Evolutionary conservation across 2,329 filamentous ascomycete species (phyloP), one percentile per base, ranked within the genome.

Genomic region (Alternaria sp.): DNA sequence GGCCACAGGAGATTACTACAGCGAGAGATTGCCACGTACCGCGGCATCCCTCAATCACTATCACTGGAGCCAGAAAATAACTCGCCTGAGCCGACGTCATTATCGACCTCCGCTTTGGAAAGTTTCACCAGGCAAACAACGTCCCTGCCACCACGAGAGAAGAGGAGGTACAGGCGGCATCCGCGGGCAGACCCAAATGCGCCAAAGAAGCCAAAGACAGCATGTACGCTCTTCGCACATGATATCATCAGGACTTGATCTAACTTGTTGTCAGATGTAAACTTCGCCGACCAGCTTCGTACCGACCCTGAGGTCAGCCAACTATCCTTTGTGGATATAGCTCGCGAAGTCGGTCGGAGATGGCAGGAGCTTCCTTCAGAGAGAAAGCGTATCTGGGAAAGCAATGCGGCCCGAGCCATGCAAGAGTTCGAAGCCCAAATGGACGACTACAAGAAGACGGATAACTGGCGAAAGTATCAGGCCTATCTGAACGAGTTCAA

Each of bases 151-250:
- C 66, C 69, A 15, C 62, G 75, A 57, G 77, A 78, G 62, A 79
- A 81, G 70, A 69, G 79, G 54, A 69, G 75, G 54, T 81, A 81
- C 65, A 68, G 79, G 23, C 73, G 79, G 13, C 79, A 80, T 60
- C 79, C 79, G 9, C 69, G 74, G 7, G 70, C 78, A 11, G 79
- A 81, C 56, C 54, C 54, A 32, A 74, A 80, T 61, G 79, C 79
- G 17, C 79, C 79, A 12, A 79, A 79, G 64, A 80, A 80, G 55
- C 79, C 79, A 28, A 81, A 81, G 55, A 81, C 79, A 32, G 79
- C 77, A 9, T 81, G 77, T 79, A 74, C 36, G 74, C 60, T 54
- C 21, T 26, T 23, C 54, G 56, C 11, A 59, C 30, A 46, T 4
- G 17, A 3, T 7, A 11, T n/a, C 12, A 28, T 32, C 6, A 17